Evolutionary conservation across 306 rosid species (phyloP).

Genomic region (Senna siamea): DNA sequence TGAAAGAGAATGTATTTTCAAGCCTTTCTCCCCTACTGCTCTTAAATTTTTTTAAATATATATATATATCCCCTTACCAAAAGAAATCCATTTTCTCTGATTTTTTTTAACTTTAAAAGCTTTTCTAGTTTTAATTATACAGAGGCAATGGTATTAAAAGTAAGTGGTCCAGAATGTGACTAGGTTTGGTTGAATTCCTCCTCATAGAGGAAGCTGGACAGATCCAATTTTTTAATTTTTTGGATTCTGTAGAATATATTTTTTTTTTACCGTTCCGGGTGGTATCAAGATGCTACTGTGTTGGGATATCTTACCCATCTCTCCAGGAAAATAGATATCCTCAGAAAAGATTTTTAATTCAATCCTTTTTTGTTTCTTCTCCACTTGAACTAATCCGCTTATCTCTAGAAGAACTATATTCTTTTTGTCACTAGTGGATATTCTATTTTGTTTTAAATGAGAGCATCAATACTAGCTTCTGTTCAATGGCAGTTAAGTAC

Average conservation of each 20-base stretch:
- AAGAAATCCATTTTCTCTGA: background rate
- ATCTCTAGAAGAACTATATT: conserved; percentile 8
- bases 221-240: too few relatives aligned
- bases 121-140: background rate
- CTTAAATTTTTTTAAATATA: too few relatives aligned
- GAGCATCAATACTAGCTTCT: conserved; percentile 31
- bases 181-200: background rate
- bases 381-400: too few relatives aligned
- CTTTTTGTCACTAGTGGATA: conserved; percentile 17
- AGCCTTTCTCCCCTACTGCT: background rate
- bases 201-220: conserved; percentile 5
- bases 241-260: too few relatives aligned
- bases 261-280: too few relatives aligned
- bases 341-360: too few relatives aligned
- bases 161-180: background rate
- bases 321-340: background rate
- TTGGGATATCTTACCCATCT: conserved; percentile 25
- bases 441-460: conserved; percentile 25
- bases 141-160: background rate
- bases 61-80: background rate
- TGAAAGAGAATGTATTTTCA: background rate
- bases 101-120: background rate
- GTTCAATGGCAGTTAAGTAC: conserved; percentile 67
- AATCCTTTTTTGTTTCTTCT: too few relatives aligned
- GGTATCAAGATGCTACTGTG: conserved; percentile 21